Evolutionary conservation across 2,329 filamentous ascomycete genomes (phyloP).

Genomic region (Fusarium hainanense): DNA sequence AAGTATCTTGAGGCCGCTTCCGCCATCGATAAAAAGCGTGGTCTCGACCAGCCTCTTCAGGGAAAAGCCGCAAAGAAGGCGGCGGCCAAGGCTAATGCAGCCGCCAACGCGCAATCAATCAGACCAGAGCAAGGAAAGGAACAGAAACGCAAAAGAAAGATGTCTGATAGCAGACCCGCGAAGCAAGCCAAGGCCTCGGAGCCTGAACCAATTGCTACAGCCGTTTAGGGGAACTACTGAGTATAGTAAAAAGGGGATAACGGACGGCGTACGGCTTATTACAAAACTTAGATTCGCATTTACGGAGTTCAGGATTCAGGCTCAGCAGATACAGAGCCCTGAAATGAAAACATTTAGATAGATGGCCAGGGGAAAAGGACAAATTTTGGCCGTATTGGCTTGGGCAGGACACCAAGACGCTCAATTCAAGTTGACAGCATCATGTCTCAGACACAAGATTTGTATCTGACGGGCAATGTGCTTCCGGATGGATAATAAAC

Average conservation of each 20-base stretch:
- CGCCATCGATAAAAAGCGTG: constrained; percentile 72
- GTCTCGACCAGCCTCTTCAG: constrained; percentile 63
- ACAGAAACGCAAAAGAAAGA: constrained; percentile 50
- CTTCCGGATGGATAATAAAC: neutral
- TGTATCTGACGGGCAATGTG: neutral
- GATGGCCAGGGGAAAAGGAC: neutral
- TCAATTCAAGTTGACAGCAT: neutral
- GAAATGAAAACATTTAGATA: constrained; percentile 3
- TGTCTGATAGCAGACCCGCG: constrained; percentile 51
- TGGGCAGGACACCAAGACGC: neutral
- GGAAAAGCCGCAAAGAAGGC: constrained; percentile 53
- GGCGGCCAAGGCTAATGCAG: constrained; percentile 50
- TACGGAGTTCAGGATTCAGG: constrained; percentile 36
- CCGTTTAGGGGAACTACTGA: constrained; percentile 8
- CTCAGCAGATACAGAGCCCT: constrained; percentile 6
- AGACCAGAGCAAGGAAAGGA: constrained; percentile 50
- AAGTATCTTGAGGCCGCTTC: constrained; percentile 72
- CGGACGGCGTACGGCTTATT: constrained; percentile 14
- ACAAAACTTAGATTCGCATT: constrained; percentile 30
- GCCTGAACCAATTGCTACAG: constrained; percentile 38
- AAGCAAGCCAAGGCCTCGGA: constrained; percentile 41
- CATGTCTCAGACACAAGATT: neutral
- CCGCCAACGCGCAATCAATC: constrained; percentile 61
- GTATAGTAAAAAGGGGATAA: neutral
- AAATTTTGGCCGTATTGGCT: neutral